Conservation (phyloP, 441 rosid species). For the Sinapis alba region DNA sequence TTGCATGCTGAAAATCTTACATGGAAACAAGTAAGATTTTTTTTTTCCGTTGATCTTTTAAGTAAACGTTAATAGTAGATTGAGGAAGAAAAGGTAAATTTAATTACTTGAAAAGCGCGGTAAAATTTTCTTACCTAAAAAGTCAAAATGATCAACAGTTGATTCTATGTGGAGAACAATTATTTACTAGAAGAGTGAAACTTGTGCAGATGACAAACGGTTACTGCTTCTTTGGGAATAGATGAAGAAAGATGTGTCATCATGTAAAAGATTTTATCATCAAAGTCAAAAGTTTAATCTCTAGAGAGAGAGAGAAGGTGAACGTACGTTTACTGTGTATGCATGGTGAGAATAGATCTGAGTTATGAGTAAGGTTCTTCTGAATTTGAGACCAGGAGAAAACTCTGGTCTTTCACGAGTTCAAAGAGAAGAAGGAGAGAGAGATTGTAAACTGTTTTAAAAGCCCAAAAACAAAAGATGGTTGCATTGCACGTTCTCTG, state of each 20-base stretch:
- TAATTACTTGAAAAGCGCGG: background rate
- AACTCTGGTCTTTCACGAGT: conserved; percentile 35
- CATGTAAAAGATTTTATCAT: conserved; percentile 25
- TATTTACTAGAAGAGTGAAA: conserved; percentile 24
- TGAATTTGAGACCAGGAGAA: conserved; percentile 37
- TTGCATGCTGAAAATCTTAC: conserved; percentile 30
- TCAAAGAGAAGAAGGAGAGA: background rate
- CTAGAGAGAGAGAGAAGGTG: conserved; percentile 20
- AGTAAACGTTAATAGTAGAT: conserved; percentile 16
- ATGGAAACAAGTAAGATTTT: conserved; percentile 3
- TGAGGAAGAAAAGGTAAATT: background rate
- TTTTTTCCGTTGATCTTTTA: background rate
- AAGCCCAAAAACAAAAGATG: conserved; percentile 20
- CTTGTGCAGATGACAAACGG: conserved; percentile 23
- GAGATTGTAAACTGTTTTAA: conserved; percentile 20
- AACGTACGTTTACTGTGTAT: conserved; percentile 17
- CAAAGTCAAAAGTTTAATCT: background rate
- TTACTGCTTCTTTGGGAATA: conserved; percentile 20
- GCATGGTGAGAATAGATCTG: conserved; percentile 18
- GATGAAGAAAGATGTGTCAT: conserved; percentile 22
- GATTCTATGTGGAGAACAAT: conserved; percentile 19
- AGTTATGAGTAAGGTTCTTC: conserved; percentile 12
- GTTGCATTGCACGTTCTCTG: conserved; percentile 47
- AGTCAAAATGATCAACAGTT: conserved; percentile 26
- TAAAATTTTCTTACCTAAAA: conserved; percentile 29